Evolutionary conservation across 805 yeast species (phyloP).

Genomic region (Dipodascopsis uninucleata): DNA sequence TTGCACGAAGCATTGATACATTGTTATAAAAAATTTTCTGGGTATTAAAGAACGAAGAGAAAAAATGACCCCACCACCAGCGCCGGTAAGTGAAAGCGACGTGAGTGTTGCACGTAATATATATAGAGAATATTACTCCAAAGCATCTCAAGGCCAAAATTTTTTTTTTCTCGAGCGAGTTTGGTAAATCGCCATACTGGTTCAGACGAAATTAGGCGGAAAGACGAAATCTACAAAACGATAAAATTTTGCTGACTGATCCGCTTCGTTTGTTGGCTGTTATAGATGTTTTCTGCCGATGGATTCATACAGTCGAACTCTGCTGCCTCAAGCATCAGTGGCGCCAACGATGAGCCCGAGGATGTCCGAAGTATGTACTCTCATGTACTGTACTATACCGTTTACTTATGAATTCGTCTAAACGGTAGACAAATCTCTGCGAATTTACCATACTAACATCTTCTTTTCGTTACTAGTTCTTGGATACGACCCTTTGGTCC

Average conservation of each 20-base stretch:
- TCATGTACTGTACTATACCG: not conserved
- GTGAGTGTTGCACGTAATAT: too few relatives aligned
- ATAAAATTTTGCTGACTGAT: not conserved
- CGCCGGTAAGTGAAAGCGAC: too few relatives aligned
- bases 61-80: too few relatives aligned
- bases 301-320: constrained; percentile 11
- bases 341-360: constrained; percentile 28
- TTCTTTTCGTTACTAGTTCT: constrained; percentile 6
- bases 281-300: constrained; percentile 23
- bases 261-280: not conserved
- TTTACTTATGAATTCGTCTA: not conserved
- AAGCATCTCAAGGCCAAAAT: too few relatives aligned
- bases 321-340: constrained; percentile 19
- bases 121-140: too few relatives aligned
- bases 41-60: too few relatives aligned
- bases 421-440: not conserved
- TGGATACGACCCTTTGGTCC: constrained; percentile 90
- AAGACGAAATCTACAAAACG: not conserved
- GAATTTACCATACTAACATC: not conserved
- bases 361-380: constrained; percentile 28
- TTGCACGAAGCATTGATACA: too few relatives aligned
- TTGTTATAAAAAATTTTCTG: too few relatives aligned
- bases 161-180: too few relatives aligned
- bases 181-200: too few relatives aligned
- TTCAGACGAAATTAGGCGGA: too few relatives aligned